Conservation (phyloP, 2,329 filamentous ascomycete species). For the Gaeumannomyces sp. region DNA sequence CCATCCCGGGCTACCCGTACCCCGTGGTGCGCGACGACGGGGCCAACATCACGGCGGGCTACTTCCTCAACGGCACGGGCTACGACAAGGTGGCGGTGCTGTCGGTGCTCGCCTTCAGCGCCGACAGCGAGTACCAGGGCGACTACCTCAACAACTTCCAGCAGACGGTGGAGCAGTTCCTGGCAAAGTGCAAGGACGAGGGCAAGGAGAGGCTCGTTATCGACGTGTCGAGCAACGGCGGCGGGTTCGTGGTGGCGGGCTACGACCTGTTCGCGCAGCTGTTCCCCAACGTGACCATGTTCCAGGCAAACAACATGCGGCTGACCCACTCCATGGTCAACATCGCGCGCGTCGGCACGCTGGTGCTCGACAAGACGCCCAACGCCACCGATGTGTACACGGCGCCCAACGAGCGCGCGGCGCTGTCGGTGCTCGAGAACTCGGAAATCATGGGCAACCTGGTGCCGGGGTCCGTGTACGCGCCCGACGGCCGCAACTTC, state of each 20-base stretch:
- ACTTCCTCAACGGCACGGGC: slow-evolving; percentile 28
- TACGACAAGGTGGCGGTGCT: slow-evolving; percentile 29
- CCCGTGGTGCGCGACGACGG: slow-evolving; percentile 24
- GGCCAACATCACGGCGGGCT: slow-evolving; percentile 25
- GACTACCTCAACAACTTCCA: slow-evolving; percentile 26
- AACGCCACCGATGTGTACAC: slow-evolving; percentile 11
- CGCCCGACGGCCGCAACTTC: slow-evolving; percentile 30
- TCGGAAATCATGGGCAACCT: slow-evolving; percentile 35
- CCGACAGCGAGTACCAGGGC: slow-evolving; percentile 14
- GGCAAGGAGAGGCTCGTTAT: slow-evolving; percentile 56
- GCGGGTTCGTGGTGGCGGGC: slow-evolving; percentile 52
- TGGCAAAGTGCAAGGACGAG: slow-evolving; percentile 34
- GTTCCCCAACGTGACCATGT: slow-evolving; percentile 44
- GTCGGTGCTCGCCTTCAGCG: slow-evolving; percentile 26
- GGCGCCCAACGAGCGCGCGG: slow-evolving; percentile 30
- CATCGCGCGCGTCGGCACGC: slow-evolving; percentile 32
- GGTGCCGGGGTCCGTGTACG: slow-evolving; percentile 39
- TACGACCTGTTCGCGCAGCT: slow-evolving; percentile 56
- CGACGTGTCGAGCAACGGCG: slow-evolving; percentile 52
- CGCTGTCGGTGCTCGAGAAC: slow-evolving; percentile 38
- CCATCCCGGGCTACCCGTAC: slow-evolving; percentile 22
- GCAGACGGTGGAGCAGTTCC: slow-evolving; percentile 29
- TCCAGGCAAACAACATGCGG: slow-evolving; percentile 44
- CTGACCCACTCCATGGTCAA: slow-evolving; percentile 39
- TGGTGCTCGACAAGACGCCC: slow-evolving; percentile 19